A percentile compares a stretch with the other conserved stretches of the same genome.
Conservation (phyloP, 2,329 filamentous ascomycete species). For the Trichoderma sp. region DNA sequence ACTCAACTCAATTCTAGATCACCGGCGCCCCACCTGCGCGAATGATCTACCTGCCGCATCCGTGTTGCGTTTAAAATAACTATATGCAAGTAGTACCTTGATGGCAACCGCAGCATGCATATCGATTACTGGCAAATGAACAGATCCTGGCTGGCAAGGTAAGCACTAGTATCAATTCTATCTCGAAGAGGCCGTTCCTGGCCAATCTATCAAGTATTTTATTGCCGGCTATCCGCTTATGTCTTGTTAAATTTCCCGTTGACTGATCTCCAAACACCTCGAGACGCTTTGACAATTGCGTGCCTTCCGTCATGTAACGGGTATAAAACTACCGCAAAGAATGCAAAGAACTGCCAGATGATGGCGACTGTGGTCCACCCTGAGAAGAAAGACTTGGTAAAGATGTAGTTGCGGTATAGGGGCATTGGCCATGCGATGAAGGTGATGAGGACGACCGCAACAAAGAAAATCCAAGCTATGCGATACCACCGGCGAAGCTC, state of each 20-base stretch:
- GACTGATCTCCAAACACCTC: conserved; percentile 7
- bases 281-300: conserved; percentile 1
- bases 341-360: conserved; percentile 17
- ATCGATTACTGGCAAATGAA: neutral
- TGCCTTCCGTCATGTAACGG: conserved; percentile 9
- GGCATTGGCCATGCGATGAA: conserved; percentile 19
- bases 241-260: neutral
- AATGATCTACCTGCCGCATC: neutral
- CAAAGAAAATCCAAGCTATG: conserved; percentile 17
- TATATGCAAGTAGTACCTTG: neutral
- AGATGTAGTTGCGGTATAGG: conserved; percentile 17
- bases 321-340: conserved; percentile 11
- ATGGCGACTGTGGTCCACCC: conserved; percentile 14
- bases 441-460: conserved; percentile 6
- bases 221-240: neutral
- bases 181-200: neutral
- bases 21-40: neutral
- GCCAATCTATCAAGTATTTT: neutral
- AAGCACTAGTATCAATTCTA: neutral
- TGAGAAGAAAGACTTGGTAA: conserved; percentile 14
- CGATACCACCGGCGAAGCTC: conserved; percentile 11
- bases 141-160: neutral
- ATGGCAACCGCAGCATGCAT: neutral
- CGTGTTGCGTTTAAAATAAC: neutral
- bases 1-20: neutral